These are phyloP conservation scores for Aureobasidium sp. DNA, from an alignment of 2,329 filamentous ascomycete species.

Conservation along the genomic window DNA sequence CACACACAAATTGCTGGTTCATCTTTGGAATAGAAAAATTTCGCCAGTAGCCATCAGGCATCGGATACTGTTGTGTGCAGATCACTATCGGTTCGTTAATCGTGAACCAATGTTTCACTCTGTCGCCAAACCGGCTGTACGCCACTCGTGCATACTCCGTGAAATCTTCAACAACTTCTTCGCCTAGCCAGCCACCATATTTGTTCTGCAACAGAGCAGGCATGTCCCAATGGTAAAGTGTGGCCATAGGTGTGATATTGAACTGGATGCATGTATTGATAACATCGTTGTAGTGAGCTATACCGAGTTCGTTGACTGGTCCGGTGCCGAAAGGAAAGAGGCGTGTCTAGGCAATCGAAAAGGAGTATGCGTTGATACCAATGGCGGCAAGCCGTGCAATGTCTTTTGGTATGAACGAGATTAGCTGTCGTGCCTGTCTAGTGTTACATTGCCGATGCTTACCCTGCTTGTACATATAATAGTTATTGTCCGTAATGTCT, in stretches of 20 bases:
- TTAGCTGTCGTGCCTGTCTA: background rate
- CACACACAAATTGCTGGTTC: constrained; percentile 23
- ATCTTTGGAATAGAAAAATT: constrained; percentile 22
- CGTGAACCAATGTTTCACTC: constrained; percentile 33
- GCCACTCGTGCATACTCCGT: constrained; percentile 34
- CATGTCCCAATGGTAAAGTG: constrained; percentile 39
- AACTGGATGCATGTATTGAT: constrained; percentile 31
- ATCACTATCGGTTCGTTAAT: constrained; percentile 31
- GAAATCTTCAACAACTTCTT: constrained; percentile 31
- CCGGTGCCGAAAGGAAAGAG: constrained; percentile 41
- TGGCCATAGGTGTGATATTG: constrained; percentile 37
- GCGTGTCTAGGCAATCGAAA: constrained; percentile 41
- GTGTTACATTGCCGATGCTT: background rate
- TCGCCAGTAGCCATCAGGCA: constrained; percentile 11
- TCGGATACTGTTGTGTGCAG: constrained; percentile 12
- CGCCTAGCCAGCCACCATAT: constrained; percentile 33
- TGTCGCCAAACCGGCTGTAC: constrained; percentile 30
- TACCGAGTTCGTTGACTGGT: constrained; percentile 37
- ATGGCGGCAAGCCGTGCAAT: constrained; percentile 32
- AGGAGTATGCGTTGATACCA: constrained; percentile 29
- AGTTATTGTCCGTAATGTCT: constrained; percentile 44
- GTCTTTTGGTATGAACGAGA: constrained; percentile 12
- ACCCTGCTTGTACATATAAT: constrained; percentile 24
- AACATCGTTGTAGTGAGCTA: constrained; percentile 42
- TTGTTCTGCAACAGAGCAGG: constrained; percentile 25